These are phyloP conservation scores for Lentinula raphanica DNA, from an alignment of 768 basidiomycete genomes.

Conservation along the genomic window DNA sequence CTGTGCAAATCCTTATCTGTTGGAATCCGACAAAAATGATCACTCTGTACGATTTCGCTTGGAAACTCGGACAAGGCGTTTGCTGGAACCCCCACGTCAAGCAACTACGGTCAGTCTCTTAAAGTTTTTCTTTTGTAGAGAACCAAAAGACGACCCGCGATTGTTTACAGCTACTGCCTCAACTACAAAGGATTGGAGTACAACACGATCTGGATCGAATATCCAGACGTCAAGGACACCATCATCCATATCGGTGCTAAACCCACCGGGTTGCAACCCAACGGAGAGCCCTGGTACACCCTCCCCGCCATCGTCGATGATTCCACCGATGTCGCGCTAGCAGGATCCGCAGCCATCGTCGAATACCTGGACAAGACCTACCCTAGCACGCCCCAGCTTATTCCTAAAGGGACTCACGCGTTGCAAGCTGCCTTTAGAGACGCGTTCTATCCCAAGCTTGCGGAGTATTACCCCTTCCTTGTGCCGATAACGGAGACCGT, in stretches of 20 bases:
- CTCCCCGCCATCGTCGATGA: conserved; percentile 48
- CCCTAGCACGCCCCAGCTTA: conserved; percentile 34
- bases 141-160: too few species aligned
- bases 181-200: conserved; percentile 30
- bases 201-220: conserved; percentile 48
- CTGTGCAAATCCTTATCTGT: not conserved
- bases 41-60: conserved; percentile 1
- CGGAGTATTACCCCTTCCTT: not conserved
- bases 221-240: conserved; percentile 38
- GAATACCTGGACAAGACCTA: conserved; percentile 47
- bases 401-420: conserved; percentile 32
- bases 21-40: not conserved
- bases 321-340: conserved; percentile 28
- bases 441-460: conserved; percentile 10
- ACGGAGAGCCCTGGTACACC: conserved; percentile 34
- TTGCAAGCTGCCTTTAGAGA: conserved; percentile 34
- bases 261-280: conserved; percentile 26
- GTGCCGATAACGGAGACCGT: not conserved
- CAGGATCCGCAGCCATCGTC: conserved; percentile 43
- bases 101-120: not conserved
- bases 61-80: not conserved
- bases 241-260: conserved; percentile 29
- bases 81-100: not conserved
- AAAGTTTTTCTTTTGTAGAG: not conserved
- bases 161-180: conserved; percentile 7